These are phyloP conservation scores for Sideroxylon spinosum DNA, from an alignment of 179 eudicot species.

Conservation along the genomic window DNA sequence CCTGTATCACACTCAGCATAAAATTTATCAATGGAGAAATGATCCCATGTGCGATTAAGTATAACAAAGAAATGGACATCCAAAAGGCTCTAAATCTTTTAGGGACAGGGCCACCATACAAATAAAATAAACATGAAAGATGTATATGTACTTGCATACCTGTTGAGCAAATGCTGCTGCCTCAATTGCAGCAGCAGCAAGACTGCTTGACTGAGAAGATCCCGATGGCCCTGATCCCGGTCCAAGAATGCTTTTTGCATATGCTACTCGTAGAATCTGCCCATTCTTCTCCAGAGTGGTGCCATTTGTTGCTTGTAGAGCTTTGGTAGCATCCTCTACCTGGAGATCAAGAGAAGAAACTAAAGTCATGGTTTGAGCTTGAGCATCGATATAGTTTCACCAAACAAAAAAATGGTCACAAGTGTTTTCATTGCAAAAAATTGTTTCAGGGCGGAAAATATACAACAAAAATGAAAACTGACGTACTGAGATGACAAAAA, in stretches of 20 bases:
- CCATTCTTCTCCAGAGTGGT: conserved; percentile 88
- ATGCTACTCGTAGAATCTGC: conserved; percentile 91
- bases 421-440: no score
- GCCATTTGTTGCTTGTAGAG: conserved; percentile 88
- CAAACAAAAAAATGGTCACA: background rate
- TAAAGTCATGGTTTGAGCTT: background rate
- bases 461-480: background rate
- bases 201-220: conserved; percentile 84
- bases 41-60: background rate
- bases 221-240: conserved; percentile 73
- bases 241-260: conserved; percentile 93
- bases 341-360: conserved; percentile 19
- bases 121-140: background rate
- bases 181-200: conserved; percentile 99
- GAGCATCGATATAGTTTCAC: no score
- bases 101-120: background rate
- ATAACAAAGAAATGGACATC: background rate
- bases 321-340: conserved; percentile 97
- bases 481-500: background rate
- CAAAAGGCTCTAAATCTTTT: background rate
- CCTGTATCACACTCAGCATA: no score
- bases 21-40: background rate
- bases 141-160: conserved; percentile 31
- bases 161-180: conserved; percentile 98
- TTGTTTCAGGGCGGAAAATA: background rate